These are phyloP conservation scores for Arthrobotrys sphaeroides DNA, from an alignment of 2,329 filamentous ascomycete species.

Conservation along the genomic window DNA sequence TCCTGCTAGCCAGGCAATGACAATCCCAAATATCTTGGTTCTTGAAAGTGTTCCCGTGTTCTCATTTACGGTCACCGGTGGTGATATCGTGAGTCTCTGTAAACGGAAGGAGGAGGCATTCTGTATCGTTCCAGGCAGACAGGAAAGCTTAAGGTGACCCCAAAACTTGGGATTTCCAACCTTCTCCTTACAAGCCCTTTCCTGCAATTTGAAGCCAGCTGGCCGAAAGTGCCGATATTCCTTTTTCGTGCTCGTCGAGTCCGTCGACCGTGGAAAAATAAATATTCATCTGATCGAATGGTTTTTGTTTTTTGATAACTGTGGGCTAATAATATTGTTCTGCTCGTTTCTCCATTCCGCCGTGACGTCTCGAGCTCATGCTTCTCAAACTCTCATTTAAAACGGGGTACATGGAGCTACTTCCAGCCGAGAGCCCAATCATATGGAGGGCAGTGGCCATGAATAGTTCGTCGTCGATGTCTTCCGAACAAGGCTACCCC, in stretches of 20 bases:
- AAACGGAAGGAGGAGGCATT: slow-evolving; percentile 54
- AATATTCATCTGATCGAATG: slow-evolving; percentile 24
- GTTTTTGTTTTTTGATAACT: slow-evolving; percentile 14
- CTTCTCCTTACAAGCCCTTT: slow-evolving; percentile 42
- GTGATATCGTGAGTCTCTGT: slow-evolving; percentile 50
- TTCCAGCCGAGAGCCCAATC: slow-evolving; percentile 46
- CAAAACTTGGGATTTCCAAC: slow-evolving; percentile 49
- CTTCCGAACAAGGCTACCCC: slow-evolving; percentile 32
- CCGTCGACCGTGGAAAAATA: neutral
- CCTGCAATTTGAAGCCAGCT: slow-evolving; percentile 39
- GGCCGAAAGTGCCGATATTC: slow-evolving; percentile 49
- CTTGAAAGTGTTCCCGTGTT: slow-evolving; percentile 42
- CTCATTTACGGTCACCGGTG: slow-evolving; percentile 45
- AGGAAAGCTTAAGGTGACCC: slow-evolving; percentile 51
- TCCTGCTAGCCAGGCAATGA: slow-evolving; percentile 10
- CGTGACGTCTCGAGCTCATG: slow-evolving; percentile 5
- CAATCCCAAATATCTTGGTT: slow-evolving; percentile 32
- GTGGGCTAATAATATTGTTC: neutral
- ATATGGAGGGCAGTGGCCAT: slow-evolving; percentile 17
- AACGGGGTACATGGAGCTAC: slow-evolving; percentile 35
- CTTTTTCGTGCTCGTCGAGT: slow-evolving; percentile 19
- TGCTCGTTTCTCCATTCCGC: slow-evolving; percentile 17
- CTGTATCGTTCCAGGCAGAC: slow-evolving; percentile 53
- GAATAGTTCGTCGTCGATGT: slow-evolving; percentile 12
- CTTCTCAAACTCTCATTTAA: slow-evolving; percentile 31